A percentile compares a stretch with the other conserved stretches of the same genome.
Conservation (phyloP, 108 stramenopile genomes). For the Asterionellopsis glacialis region DNA sequence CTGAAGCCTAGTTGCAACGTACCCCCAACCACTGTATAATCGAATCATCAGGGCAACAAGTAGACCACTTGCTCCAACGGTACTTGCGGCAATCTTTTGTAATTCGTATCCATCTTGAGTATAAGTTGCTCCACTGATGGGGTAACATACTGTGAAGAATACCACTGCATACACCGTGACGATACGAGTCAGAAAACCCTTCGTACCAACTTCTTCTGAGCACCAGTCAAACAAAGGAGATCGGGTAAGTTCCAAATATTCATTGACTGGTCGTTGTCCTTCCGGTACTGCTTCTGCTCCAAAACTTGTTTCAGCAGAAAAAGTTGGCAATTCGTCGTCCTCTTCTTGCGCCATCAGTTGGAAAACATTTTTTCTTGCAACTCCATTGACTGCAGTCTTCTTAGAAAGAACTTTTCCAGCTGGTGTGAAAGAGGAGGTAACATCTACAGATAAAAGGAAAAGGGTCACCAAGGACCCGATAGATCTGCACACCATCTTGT, state of each 20-base stretch:
- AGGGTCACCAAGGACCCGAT: neutral
- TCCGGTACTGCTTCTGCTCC: conserved; percentile 81
- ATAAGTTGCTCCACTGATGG: conserved; percentile 80
- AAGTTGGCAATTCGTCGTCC: neutral
- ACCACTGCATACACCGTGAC: conserved; percentile 37
- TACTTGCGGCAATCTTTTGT: conserved; percentile 72
- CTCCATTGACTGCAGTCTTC: neutral
- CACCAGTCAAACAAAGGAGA: conserved; percentile 80
- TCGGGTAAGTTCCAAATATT: conserved; percentile 65
- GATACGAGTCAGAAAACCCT: conserved; percentile 38
- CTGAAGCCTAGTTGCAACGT: conserved; percentile 70
- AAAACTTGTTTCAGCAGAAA: conserved; percentile 60
- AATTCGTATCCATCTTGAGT: conserved; percentile 66
- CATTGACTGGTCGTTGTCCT: conserved; percentile 76
- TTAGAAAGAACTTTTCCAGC: neutral
- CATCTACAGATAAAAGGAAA: neutral
- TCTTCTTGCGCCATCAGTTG: conserved; percentile 1
- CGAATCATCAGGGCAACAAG: conserved; percentile 58
- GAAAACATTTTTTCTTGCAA: neutral
- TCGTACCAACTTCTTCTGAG: conserved; percentile 42
- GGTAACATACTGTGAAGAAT: conserved; percentile 43
- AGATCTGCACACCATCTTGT: neutral
- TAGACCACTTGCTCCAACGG: conserved; percentile 63
- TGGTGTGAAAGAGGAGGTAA: neutral
- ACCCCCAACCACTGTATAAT: conserved; percentile 79